Evolutionary conservation across 805 yeast genomes (phyloP), one percentile per base, ranked within the genome.

Genomic region (Yarrowia sp.): DNA sequence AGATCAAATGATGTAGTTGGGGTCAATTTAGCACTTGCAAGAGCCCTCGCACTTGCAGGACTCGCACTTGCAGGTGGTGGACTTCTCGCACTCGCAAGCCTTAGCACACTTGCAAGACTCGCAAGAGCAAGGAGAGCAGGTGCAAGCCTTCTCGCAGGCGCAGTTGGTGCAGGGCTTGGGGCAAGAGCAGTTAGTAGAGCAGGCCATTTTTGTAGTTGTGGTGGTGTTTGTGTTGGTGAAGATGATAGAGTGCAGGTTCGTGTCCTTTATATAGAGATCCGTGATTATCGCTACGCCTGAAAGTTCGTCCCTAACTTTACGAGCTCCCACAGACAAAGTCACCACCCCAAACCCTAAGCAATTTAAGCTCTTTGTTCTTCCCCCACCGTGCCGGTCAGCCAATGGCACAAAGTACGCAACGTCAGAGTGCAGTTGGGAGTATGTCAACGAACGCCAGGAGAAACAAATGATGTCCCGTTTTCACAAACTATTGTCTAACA

Each of bases 121-220:
- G 45, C 62, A 55, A 32, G 45, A 39, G 48, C 62, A 55, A 8
- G 45, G 45, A n/a, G 62, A 36, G 33, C 62, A 55, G 45, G 62
- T 41, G 48, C 62, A 55, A 32, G 45, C 48, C 45, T 55, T 42
- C 45, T 39, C 48, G 48, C 62, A 55, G 62, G 45, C 48, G 17
- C 62, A 55, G 48, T 55, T 41, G 39, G 62, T 55, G 62, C 62
- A 55, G 45, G 62, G 62, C 45, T 36, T 36, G 50, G 58, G 65
- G 66, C 64, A 58, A 14, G 64, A 57, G 39, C 66, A 62, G 51
- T 55, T 57, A 58, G 66, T 57, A 48, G 64, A 65, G 66, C 65
- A 58, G 65, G 63, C 55, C 64, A 61, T n/a, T 36, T 10, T 35
- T 14, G 41, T 35, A 3, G 28, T 15, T 33, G 42, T 38, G 42